A percentile compares a stretch with the other conserved stretches of the same genome.
Evolutionary conservation across 805 yeast species (phyloP).

Genomic region (Vanderwaltozyma polyspora): DNA sequence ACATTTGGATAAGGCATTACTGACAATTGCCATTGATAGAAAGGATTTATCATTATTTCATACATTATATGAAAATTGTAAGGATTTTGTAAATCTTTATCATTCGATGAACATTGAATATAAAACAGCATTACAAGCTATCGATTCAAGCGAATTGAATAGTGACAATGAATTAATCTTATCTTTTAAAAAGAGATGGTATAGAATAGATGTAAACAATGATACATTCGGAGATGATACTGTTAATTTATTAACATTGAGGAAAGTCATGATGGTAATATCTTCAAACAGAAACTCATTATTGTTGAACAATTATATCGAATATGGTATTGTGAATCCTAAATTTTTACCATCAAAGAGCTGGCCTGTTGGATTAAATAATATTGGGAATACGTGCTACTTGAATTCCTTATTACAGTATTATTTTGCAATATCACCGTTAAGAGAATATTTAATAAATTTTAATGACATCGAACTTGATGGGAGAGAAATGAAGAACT

Average conservation of each 20-base stretch:
- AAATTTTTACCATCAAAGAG: conserved; percentile 46
- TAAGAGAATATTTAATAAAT: conserved; percentile 51
- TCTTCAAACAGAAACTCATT: conserved; percentile 44
- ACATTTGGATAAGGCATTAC: conserved; percentile 40
- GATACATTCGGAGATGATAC: conserved; percentile 19
- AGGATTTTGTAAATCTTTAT: conserved; percentile 18
- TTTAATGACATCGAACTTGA: conserved; percentile 39
- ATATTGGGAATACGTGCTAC: conserved; percentile 93
- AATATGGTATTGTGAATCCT: conserved; percentile 52
- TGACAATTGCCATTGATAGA: conserved; percentile 48
- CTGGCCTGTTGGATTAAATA: conserved; percentile 87
- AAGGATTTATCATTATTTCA: conserved; percentile 45
- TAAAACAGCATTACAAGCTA: conserved; percentile 34
- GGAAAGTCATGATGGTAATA: conserved; percentile 45
- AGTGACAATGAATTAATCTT: conserved; percentile 37
- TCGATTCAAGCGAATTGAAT: conserved; percentile 40
- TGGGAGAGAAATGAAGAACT: neutral
- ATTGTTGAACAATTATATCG: conserved; percentile 43
- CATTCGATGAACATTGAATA: conserved; percentile 17
- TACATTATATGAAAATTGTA: conserved; percentile 33
- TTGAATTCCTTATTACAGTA: conserved; percentile 83
- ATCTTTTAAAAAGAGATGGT: conserved; percentile 22
- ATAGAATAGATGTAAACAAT: too few relatives aligned
- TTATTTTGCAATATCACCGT: conserved; percentile 75
- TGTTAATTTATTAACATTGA: conserved; percentile 41